Evolutionary conservation across 2,329 filamentous ascomycete genomes (phyloP), one percentile per base, ranked within the genome.

Genomic region (Fusarium sp.): DNA sequence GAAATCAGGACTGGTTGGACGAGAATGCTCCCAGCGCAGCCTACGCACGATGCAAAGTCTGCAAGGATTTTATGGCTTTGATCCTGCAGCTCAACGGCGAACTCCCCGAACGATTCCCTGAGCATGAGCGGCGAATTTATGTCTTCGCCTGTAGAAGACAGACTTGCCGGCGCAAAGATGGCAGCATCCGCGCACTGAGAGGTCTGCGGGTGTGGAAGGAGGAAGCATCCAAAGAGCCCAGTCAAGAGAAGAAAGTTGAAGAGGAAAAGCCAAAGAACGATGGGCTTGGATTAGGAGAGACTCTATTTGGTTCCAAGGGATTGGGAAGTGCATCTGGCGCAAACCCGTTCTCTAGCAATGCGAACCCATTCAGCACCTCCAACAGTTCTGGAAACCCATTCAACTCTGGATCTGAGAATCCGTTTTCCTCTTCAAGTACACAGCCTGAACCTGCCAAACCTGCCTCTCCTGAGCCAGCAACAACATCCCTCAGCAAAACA

Each of bases 61-160:
- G 96, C 89, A 93, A 94, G 75, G 89, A 91, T 59, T 84, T 94
- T 59, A 94, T 98, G 90, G 91, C 90, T 4, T 88, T 98, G 17
- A 89, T 99, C 7, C 89, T 99, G 52, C 95, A 99, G 82, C 89
- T 99, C 35, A 94, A 99, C 82, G 95, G 91, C 78, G 95, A 98
- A 80, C 88, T 98, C 7, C 95, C 95, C 20, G 93, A 96, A 63
- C 88, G 90, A 55, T 98, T 98, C 79, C 93, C 95, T 4, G 91
- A 92, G 63, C 94, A 98, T 82, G 94, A 98, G 79, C 89, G 96
- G 75, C 90, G 96, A 70, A 81, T 99, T 24, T 98, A 98, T 79
- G 87, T 99, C 18, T 95, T 97, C 81, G 90, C 90, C 24, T 99
- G 96, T 82, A 89, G 91, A 67, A 88, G 90, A 74, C 94, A 93